phyloP scores from a whole-genome alignment of 1,284 basidiomycete species.

The Boletus nobilissimus region DNA sequence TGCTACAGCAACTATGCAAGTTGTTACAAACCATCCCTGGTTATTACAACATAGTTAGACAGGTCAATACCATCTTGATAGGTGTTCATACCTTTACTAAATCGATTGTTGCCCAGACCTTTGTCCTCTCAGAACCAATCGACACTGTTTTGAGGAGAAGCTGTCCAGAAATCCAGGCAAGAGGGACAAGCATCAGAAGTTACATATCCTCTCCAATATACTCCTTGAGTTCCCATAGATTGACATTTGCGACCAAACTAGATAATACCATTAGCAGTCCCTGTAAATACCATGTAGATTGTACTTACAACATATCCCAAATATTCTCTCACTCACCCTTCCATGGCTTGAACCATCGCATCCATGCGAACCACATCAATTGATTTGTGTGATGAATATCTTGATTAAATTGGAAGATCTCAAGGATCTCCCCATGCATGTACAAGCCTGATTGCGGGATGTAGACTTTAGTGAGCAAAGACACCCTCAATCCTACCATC shows the following conservation, averaged over 20 bases:
- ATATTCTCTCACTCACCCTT: background rate
- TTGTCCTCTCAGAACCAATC: background rate
- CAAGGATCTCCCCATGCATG: background rate
- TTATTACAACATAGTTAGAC: too few relatives aligned
- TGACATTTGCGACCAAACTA: background rate
- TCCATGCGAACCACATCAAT: too few relatives aligned
- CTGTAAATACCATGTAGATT: too few relatives aligned
- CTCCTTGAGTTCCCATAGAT: background rate
- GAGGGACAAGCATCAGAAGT: too few relatives aligned
- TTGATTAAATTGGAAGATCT: background rate
- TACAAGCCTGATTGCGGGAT: too few relatives aligned
- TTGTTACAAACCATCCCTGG: too few relatives aligned
- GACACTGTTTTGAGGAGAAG: background rate
- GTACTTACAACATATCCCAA: background rate
- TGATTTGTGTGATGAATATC: background rate
- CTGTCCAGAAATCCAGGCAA: too few relatives aligned
- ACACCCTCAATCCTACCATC: too few relatives aligned
- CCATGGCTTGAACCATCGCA: background rate
- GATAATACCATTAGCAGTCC: too few relatives aligned
- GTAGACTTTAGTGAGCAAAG: too few relatives aligned
- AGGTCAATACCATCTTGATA: too few relatives aligned
- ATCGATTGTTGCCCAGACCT: background rate
- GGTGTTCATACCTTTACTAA: background rate
- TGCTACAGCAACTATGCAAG: too few relatives aligned
- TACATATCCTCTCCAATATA: background rate